phyloP scores from a whole-genome alignment of 2,329 filamentous ascomycete genomes.

The Geosmithia putterillii region DNA sequence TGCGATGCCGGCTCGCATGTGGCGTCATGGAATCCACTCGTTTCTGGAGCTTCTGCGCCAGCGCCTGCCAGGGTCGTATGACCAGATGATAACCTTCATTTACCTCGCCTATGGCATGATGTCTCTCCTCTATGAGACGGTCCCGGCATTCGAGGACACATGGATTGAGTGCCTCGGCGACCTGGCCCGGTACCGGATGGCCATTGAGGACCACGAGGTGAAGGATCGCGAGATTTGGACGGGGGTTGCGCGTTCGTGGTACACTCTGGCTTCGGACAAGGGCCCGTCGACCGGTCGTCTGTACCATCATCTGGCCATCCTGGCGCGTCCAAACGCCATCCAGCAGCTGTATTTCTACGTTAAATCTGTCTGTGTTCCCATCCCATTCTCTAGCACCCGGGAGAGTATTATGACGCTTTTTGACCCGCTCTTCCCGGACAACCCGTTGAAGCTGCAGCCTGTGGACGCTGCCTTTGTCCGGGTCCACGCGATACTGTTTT shows the following conservation, averaged over 20 bases:
- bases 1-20: slow-evolving; percentile 87
- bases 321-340: slow-evolving; percentile 56
- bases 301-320: slow-evolving; percentile 78
- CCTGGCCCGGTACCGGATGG: slow-evolving; percentile 73
- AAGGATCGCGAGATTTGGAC: slow-evolving; percentile 72
- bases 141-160: slow-evolving; percentile 69
- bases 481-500: slow-evolving; percentile 53
- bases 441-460: slow-evolving; percentile 15
- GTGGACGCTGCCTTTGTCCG: slow-evolving; percentile 51
- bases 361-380: slow-evolving; percentile 56
- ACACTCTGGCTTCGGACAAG: slow-evolving; percentile 66
- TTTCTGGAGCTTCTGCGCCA: slow-evolving; percentile 70
- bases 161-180: slow-evolving; percentile 94
- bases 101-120: slow-evolving; percentile 87
- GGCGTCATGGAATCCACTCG: slow-evolving; percentile 81
- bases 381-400: slow-evolving; percentile 54
- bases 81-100: slow-evolving; percentile 87
- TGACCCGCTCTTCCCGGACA: slow-evolving; percentile 36
- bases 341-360: slow-evolving; percentile 63
- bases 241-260: slow-evolving; percentile 71
- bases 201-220: slow-evolving; percentile 74
- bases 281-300: slow-evolving; percentile 64
- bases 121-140: slow-evolving; percentile 74
- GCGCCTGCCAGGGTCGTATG: slow-evolving; percentile 61
- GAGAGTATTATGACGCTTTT: slow-evolving; percentile 62